These are phyloP conservation scores for Alternaria incomplexa DNA, from an alignment of 2,329 filamentous ascomycete species.

Conservation along the genomic window DNA sequence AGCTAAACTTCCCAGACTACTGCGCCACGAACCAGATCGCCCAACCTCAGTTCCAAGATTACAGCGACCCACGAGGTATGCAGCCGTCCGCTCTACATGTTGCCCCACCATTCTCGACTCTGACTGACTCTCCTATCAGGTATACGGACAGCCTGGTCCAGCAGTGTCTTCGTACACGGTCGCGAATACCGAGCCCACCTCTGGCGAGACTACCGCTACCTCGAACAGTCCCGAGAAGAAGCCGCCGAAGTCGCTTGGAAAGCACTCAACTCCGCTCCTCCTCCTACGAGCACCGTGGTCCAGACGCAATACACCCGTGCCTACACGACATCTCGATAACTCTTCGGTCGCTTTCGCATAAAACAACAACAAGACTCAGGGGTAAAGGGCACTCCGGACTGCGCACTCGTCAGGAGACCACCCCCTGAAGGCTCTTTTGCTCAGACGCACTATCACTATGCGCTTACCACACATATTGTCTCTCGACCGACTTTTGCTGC, in stretches of 20 bases:
- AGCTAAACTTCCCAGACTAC: conserved; percentile 34
- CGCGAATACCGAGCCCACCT: conserved; percentile 43
- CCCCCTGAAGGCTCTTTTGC: neutral
- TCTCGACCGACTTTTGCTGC: neutral
- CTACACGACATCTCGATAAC: conserved; percentile 30
- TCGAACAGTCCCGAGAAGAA: conserved; percentile 46
- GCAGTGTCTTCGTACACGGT: conserved; percentile 44
- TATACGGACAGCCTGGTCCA: conserved; percentile 46
- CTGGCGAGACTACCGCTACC: conserved; percentile 46
- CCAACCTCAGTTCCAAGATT: conserved; percentile 46
- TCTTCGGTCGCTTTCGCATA: neutral
- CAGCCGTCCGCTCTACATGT: neutral
- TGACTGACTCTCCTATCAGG: conserved; percentile 30
- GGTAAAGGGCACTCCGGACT: neutral
- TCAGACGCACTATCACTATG: neutral
- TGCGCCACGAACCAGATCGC: conserved; percentile 43
- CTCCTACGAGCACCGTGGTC: conserved; percentile 18
- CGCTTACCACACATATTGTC: neutral
- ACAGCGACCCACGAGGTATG: conserved; percentile 46
- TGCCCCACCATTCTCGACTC: neutral
- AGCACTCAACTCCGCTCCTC: conserved; percentile 23
- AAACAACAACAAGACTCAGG: conserved; percentile 1
- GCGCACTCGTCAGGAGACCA: neutral
- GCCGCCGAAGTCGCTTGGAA: conserved; percentile 46
- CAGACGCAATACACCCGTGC: conserved; percentile 28